Evolutionary conservation across 306 rosid genomes (phyloP).

Genomic region (Lathyrus tuberosus): DNA sequence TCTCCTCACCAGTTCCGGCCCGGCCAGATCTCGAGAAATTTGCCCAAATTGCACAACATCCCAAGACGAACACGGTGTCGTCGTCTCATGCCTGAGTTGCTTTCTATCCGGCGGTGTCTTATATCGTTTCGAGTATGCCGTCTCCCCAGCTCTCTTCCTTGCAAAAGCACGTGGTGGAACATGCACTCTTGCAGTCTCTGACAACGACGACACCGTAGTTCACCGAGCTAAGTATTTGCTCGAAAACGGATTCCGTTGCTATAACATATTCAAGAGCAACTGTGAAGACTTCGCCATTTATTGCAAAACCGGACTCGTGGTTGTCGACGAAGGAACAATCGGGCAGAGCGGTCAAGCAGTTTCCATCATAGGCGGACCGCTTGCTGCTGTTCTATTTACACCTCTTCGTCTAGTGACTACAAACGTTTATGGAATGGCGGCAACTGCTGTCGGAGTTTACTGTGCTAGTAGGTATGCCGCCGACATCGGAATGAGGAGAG

Average conservation of each 20-base stretch:
- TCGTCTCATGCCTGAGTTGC: slow-evolving; percentile 82
- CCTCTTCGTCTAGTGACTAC: slow-evolving; percentile 76
- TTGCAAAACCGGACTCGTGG: slow-evolving; percentile 90
- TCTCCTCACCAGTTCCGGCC: slow-evolving; percentile 80
- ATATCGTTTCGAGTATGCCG: slow-evolving; percentile 83
- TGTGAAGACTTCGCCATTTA: slow-evolving; percentile 95
- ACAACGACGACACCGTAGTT: slow-evolving; percentile 58
- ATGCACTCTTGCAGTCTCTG: slow-evolving; percentile 83
- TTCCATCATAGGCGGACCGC: slow-evolving; percentile 91
- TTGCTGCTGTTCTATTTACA: slow-evolving; percentile 76
- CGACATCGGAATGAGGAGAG: slow-evolving; percentile 83
- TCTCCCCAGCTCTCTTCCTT: slow-evolving; percentile 69
- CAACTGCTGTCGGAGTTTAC: slow-evolving; percentile 68
- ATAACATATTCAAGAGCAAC: slow-evolving; percentile 80
- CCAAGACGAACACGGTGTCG: slow-evolving; percentile 60
- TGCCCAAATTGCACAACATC: slow-evolving; percentile 63
- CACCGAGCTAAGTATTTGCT: slow-evolving; percentile 79
- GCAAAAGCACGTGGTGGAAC: slow-evolving; percentile 96
- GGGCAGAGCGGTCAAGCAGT: slow-evolving; percentile 92
- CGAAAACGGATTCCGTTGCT: slow-evolving; percentile 87
- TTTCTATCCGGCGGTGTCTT: slow-evolving; percentile 85
- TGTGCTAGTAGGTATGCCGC: slow-evolving; percentile 85
- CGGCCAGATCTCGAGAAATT: slow-evolving; percentile 47
- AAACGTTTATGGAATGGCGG: slow-evolving; percentile 80
- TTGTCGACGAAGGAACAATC: slow-evolving; percentile 61